Base-by-base conservation (phyloP, 2,329 filamentous ascomycete genomes). In the Colletotrichum sp. region DNA sequence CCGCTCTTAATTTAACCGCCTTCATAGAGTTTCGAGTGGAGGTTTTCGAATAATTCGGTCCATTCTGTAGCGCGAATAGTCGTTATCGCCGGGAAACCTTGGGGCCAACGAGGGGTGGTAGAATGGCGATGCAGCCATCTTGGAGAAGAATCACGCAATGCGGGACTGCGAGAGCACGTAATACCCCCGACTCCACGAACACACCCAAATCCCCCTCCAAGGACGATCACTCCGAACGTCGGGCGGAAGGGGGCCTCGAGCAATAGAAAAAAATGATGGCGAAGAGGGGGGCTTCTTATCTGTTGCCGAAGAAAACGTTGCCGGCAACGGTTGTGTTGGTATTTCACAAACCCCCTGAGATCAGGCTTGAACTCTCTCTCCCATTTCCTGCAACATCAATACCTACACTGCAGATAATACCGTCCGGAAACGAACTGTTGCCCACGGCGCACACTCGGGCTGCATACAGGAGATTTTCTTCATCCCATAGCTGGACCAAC, bases 111-210 rank as follows among this genome's bases (percentile, higher is more conserved):
- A 64, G 21, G 28, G 49, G 32, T 69, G 74, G 66, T 68, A 55
- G 21, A 59, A 69, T 65, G 70, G 74, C 64, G 74, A 76, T 76
- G 74, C 70, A 76, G 74, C 74, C 74, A 76, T 76, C 74, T 76
- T 76, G 74, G 70, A 62, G 74, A 74, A 76, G 64, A 76, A 76
- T 76, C 74, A 76, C 74, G 74, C 74, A 73, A 76, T 76, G 74
- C 74, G 74, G 74, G 74, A 76, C 74, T 76, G 65, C 59, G 28
- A 76, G 70, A 76, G 73, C 73, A 76, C 73, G 73, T 76, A 76
- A 73, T 76, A 32, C 57, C 32, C 44, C 57, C 73, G 34, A 49
- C 69, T 55, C 57, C 70, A 36, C 57, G 59, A 71, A 34, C 30
- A 12, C 32, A 39, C 59, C 52, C 67, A 59, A 49, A 60, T 16